These are phyloP conservation scores for Trichosphaerium sp. DNA, from an alignment of 78 protist genomes.

Conservation along the genomic window DNA sequence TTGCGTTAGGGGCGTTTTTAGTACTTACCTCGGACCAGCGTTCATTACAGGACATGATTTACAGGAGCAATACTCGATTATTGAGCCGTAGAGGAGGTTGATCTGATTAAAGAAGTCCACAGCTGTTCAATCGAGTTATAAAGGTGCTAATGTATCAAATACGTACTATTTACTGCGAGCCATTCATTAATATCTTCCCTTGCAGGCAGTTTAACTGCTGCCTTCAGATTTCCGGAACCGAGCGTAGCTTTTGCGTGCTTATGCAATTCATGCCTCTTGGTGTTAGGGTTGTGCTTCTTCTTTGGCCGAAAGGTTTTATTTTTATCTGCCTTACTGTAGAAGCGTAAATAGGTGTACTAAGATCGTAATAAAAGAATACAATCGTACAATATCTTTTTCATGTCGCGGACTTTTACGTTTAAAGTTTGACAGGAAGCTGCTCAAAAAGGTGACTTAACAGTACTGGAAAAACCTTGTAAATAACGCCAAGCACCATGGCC, in stretches of 20 bases:
- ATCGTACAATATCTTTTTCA: too few relatives aligned
- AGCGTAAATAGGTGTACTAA: too few relatives aligned
- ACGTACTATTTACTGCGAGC: constrained; percentile 64
- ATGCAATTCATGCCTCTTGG: constrained; percentile 40
- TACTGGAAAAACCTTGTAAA: too few relatives aligned
- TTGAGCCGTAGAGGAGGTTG: constrained; percentile 86
- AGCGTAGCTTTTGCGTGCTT: constrained; percentile 43
- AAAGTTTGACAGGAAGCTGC: too few relatives aligned
- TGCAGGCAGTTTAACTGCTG: constrained; percentile 52
- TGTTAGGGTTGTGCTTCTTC: constrained; percentile 26
- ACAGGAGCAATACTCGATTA: constrained; percentile 93
- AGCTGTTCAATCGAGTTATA: constrained; percentile 38
- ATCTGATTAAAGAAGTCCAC: constrained; percentile 96
- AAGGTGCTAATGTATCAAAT: not conserved
- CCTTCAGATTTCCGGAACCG: constrained; percentile 46
- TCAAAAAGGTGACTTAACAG: too few relatives aligned
- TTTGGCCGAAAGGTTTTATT: constrained; percentile 46
- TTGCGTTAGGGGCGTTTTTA: too few relatives aligned
- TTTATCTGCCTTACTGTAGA: too few relatives aligned
- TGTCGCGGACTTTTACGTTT: too few relatives aligned
- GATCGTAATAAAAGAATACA: too few relatives aligned
- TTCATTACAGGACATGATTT: constrained; percentile 86
- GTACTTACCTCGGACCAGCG: constrained; percentile 73
- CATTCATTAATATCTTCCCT: constrained; percentile 68
- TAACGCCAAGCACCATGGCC: too few relatives aligned